Conservation (phyloP, 2,329 filamentous ascomycete species). For the Stagonosporopsis chrysanthemi region DNA sequence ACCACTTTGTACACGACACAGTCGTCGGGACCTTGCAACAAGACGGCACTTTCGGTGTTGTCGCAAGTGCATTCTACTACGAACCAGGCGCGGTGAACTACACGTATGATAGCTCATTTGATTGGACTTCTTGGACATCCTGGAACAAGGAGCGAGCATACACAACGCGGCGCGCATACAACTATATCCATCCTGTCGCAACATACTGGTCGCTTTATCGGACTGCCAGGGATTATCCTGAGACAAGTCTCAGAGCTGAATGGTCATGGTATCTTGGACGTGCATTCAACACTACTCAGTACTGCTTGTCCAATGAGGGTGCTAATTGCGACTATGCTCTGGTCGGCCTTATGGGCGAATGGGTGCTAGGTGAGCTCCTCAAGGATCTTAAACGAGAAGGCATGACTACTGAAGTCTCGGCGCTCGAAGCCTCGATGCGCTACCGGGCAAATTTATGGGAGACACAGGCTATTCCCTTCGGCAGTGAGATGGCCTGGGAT, state of each 20-base stretch:
- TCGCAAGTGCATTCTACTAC: constrained; percentile 66
- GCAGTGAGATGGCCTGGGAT: constrained; percentile 70
- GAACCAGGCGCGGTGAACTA: constrained; percentile 56
- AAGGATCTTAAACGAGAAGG: constrained; percentile 60
- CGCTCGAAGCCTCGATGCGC: constrained; percentile 58
- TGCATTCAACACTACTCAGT: constrained; percentile 60
- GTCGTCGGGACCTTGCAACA: constrained; percentile 58
- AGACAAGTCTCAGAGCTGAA: constrained; percentile 50
- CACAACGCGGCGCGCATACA: constrained; percentile 61
- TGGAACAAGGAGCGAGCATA: constrained; percentile 60
- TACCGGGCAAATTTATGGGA: constrained; percentile 60
- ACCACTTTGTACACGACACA: constrained; percentile 62
- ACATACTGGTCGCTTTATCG: constrained; percentile 67
- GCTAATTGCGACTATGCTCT: constrained; percentile 52
- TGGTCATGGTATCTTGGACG: constrained; percentile 65
- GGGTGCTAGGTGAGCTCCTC: constrained; percentile 63
- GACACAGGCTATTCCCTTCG: constrained; percentile 61
- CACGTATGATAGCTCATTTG: constrained; percentile 52
- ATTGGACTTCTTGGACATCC: constrained; percentile 61
- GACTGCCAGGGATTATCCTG: constrained; percentile 59
- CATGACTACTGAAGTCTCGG: constrained; percentile 49
- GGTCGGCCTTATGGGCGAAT: constrained; percentile 67
- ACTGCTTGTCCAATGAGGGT: constrained; percentile 47
- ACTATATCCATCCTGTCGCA: constrained; percentile 65
- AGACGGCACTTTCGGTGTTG: constrained; percentile 55